phyloP scores from a whole-genome alignment of 1,284 basidiomycete genomes.

The Melampsora americana region DNA sequence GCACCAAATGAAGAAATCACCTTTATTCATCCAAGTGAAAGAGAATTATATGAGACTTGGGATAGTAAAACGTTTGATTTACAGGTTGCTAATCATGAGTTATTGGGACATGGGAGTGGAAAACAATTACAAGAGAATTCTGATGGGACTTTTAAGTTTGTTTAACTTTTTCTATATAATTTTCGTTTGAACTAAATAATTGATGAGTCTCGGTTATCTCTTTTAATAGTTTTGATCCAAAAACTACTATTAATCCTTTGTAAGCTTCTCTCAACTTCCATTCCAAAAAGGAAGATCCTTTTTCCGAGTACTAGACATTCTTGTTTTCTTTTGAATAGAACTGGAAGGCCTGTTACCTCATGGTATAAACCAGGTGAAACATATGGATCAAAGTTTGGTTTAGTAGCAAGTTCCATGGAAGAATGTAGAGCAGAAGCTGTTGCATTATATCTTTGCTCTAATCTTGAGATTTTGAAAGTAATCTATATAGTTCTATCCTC shows the following conservation, averaged over 20 bases:
- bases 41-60: slow-evolving; percentile 69
- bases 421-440: slow-evolving; percentile 81
- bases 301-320: background rate
- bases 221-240: slow-evolving; percentile 24
- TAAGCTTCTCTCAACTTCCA: background rate
- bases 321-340: slow-evolving; percentile 73
- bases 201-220: background rate
- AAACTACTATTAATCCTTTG: slow-evolving; percentile 37
- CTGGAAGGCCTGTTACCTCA: slow-evolving; percentile 69
- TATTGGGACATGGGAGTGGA: slow-evolving; percentile 63
- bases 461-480: slow-evolving; percentile 17
- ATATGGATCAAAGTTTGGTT: slow-evolving; percentile 70
- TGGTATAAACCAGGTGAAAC: slow-evolving; percentile 84
- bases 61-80: slow-evolving; percentile 72
- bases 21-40: slow-evolving; percentile 71
- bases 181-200: slow-evolving; percentile 55
- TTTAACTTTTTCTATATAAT: slow-evolving; percentile 59
- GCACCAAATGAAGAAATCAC: slow-evolving; percentile 74
- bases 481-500: slow-evolving; percentile 47
- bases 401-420: slow-evolving; percentile 79
- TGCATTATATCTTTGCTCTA: slow-evolving; percentile 64
- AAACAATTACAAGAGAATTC: slow-evolving; percentile 71
- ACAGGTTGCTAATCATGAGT: slow-evolving; percentile 79
- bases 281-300: background rate
- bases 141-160: slow-evolving; percentile 67